Evolutionary conservation across 2,329 filamentous ascomycete genomes (phyloP), one percentile per base, ranked within the genome.

Genomic region (Cercospora beticola): DNA sequence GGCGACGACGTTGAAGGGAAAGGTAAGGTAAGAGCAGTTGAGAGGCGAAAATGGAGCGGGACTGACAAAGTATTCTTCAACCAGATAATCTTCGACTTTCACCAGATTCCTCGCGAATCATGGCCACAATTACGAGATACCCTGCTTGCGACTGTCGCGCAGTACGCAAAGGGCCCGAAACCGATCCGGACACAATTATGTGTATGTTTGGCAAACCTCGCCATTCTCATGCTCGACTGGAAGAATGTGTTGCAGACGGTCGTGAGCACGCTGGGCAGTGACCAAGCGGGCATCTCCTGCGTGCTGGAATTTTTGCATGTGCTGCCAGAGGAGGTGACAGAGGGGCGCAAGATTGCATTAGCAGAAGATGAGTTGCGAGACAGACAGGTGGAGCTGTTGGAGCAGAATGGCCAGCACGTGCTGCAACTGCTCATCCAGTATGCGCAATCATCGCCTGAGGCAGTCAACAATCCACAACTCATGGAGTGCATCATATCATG

Each of bases 341-440:
- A 99, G 86, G 95, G 95, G 83, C 93, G 95, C 83, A 99, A 98
- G 85, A 97, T 99, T 87, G 97, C 93, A 86, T 87, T 99, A 83
- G 94, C 93, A 88, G 95, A 99, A 91, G 94, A 98, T 85, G 94
- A 98, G 82, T 88, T 99, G 80, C 87, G 85, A 74, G 85, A 87
- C 76, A 91, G 95, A 84, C 97, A 95, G 73, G 89, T 88, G 80
- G 94, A 97, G 81, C 85, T 99, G 76, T 85, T 99, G 80, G 90
- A 92, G 81, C 91, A 97, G 81, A 99, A 98, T 80, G 92, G 93
- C 67, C 85, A 90, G 72, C 90, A 94, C 81, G 95, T 98, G 72
- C 86, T 99, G 77, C 87, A 90, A 76, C 87, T 99, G 71, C 86
- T 99, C 73, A 91, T 93, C 69, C 92, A 92, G 80, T 99, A 98